A percentile compares a stretch with the other conserved stretches of the same genome.
Conservation (phyloP, 345 rosid genomes). For the Cardamine resedifolia region DNA sequence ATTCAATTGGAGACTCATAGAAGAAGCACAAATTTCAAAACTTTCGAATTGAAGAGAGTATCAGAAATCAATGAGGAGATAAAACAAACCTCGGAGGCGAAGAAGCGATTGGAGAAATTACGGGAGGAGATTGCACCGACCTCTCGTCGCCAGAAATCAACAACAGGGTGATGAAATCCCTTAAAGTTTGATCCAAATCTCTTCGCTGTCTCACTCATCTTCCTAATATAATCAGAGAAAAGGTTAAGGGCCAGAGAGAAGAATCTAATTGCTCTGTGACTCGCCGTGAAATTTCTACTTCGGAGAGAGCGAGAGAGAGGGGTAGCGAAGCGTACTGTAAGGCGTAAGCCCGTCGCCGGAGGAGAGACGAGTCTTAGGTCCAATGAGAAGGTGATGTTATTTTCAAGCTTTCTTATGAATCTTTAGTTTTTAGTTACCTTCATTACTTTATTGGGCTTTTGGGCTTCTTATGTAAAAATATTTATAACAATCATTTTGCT, state of each 20-base stretch:
- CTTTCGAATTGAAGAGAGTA: background rate
- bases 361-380: background rate
- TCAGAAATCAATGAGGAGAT: background rate
- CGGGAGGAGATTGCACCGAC: constrained; percentile 70
- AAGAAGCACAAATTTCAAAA: background rate
- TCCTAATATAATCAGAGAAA: background rate
- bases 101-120: constrained; percentile 68
- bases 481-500: too few relatives aligned
- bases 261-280: background rate
- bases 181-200: constrained; percentile 38
- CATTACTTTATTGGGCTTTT: too few relatives aligned
- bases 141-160: constrained; percentile 74
- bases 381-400: background rate
- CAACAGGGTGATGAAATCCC: constrained; percentile 46
- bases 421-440: too few relatives aligned
- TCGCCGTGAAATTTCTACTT: constrained; percentile 7
- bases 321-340: background rate
- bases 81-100: constrained; percentile 53
- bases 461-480: too few relatives aligned
- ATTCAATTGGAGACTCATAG: background rate
- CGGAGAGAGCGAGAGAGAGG: background rate
- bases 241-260: background rate
- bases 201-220: constrained; percentile 38
- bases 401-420: too few relatives aligned
- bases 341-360: constrained; percentile 6